Evolutionary conservation across 345 rosid genomes (phyloP), one percentile per base, ranked within the genome.

Genomic region (Salix dunnii): DNA sequence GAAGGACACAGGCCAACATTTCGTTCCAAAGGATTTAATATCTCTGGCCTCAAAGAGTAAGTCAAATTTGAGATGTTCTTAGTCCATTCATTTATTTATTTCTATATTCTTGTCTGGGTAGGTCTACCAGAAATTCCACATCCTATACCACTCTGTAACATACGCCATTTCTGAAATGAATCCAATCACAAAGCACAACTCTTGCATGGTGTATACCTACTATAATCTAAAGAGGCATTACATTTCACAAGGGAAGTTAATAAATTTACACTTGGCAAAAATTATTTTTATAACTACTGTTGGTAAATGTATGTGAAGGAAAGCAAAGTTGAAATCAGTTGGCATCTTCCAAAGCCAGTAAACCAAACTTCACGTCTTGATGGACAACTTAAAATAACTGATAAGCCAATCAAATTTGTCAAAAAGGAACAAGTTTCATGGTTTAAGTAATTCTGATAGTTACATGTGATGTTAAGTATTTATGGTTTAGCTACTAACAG

Each of bases 1-100:
- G 97, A 93, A 27, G 99, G 98, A 70, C 94, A 91, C 71, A 89
- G 98, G 71, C 99, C 99, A 68, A 68, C 63, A 53, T 93, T 90
- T 81, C 97, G 87, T 60, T 77, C 95, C 28, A 96, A 93, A 87
- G 96, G 92, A 80, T 92, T 82, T 76, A 79, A 79, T 27, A 21
- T 40, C 79, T 86, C 89, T 4, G 97, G 93, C 36, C 78, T 96
- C 74, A 88, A 87, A 90, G 98, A 93, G 99, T 96, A 87, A 85
- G 98, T 83, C 53, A 61, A 71, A 74, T 67, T n/a, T 63, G 9
- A 67, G 53, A 36, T 35, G 46, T 70, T 53, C 67, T 40, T 6
- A n/a, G 38, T 79, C 64, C 11, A 9, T 68, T 70, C 11, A 9
- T 68, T n/a, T 21, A 61, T 69, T 31, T 65, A 40, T 36, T 35